Conservation (phyloP, 2,329 filamentous ascomycete genomes). For the Falciphora oryzae region DNA sequence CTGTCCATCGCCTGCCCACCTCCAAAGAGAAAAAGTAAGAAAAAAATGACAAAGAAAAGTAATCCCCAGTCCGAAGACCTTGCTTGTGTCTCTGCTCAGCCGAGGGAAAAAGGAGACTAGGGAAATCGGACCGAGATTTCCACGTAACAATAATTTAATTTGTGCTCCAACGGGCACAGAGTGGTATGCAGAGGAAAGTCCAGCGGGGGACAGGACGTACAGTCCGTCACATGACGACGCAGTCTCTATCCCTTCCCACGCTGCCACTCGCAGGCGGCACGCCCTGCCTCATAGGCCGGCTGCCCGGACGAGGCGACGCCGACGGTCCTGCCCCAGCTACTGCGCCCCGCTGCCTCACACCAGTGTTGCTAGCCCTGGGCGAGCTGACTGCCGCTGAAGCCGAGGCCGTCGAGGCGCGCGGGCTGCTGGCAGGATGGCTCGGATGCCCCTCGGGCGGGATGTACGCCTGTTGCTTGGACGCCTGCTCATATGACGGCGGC, state of each 20-base stretch:
- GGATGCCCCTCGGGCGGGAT: conserved; percentile 47
- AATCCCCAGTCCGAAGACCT: neutral
- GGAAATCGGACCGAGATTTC: neutral
- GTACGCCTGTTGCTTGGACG: conserved; percentile 45
- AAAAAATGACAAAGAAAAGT: neutral
- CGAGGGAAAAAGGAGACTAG: neutral
- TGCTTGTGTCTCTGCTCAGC: too few relatives aligned
- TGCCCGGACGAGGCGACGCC: neutral
- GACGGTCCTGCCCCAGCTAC: neutral
- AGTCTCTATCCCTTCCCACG: conserved; percentile 5
- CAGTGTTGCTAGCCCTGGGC: neutral
- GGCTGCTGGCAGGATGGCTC: conserved; percentile 38
- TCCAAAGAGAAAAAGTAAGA: neutral
- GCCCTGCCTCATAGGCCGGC: conserved; percentile 1
- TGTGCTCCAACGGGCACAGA: neutral
- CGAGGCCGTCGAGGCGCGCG: conserved; percentile 10
- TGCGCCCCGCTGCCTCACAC: neutral
- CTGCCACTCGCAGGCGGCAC: neutral
- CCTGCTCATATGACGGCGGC: conserved; percentile 54
- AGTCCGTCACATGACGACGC: conserved; percentile 7
- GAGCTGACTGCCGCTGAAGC: neutral
- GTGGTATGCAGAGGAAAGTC: neutral
- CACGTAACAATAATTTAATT: neutral
- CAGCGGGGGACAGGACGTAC: neutral
- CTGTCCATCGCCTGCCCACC: too few relatives aligned